Percentiles rank a stretch among this genome's conserved stretches.
Evolutionary conservation across 306 rosid genomes (phyloP).

Genomic region (Sicyos baderoa): DNA sequence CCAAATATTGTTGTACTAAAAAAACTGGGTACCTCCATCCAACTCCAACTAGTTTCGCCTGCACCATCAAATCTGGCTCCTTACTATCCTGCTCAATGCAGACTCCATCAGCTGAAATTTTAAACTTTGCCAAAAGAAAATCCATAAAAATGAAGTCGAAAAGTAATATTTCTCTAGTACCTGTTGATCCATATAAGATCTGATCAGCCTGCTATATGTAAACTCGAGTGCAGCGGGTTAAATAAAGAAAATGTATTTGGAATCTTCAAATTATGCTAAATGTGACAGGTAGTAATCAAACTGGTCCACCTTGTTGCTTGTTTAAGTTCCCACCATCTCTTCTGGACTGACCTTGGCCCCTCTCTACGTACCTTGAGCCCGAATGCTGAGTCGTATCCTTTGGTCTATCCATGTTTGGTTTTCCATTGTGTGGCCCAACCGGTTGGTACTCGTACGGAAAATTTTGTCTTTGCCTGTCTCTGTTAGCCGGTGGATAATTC

Average conservation of each 20-base stretch:
- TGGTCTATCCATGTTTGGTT: slow-evolving; percentile 42
- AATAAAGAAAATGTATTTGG: slow-evolving; percentile 17
- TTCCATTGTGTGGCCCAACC: slow-evolving; percentile 51
- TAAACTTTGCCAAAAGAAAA: neutral
- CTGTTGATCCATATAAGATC: slow-evolving; percentile 13
- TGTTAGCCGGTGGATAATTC: slow-evolving; percentile 33
- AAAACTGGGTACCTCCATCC: slow-evolving; percentile 25
- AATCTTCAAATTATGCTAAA: slow-evolving; percentile 11
- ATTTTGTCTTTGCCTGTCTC: slow-evolving; percentile 65
- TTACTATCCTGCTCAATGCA: slow-evolving; percentile 9
- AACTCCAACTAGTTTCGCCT: slow-evolving; percentile 19
- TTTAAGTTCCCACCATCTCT: slow-evolving; percentile 63
- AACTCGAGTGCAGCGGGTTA: neutral
- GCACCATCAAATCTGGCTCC: slow-evolving; percentile 23
- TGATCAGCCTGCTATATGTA: slow-evolving; percentile 10
- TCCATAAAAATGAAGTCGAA: slow-evolving; percentile 8
- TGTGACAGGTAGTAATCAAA: slow-evolving; percentile 35
- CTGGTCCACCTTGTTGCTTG: slow-evolving; percentile 40
- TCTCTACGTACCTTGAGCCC: slow-evolving; percentile 58
- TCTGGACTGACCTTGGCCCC: slow-evolving; percentile 58
- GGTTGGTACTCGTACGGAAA: slow-evolving; percentile 70
- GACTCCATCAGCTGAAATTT: slow-evolving; percentile 15
- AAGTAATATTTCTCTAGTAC: slow-evolving; percentile 1
- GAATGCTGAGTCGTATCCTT: slow-evolving; percentile 39
- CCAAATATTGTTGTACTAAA: slow-evolving; percentile 8